phyloP scores from a whole-genome alignment of 176 grass and related monocot species.

The Oropetium thomaeum region DNA sequence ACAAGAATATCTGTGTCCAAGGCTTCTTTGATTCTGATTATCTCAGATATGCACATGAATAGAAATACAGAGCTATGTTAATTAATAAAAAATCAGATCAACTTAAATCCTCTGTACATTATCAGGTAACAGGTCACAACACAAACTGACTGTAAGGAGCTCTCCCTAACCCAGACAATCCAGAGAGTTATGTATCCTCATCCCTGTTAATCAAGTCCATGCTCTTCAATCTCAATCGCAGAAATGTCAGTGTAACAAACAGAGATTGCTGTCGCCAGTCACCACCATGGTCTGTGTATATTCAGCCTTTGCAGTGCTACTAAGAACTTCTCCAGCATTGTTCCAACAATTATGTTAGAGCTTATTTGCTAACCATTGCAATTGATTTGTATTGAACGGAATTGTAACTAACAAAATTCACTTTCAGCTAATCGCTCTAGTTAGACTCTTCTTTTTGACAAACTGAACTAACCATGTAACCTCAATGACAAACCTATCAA shows the following conservation, averaged over 20 bases:
- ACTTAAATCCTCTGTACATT: no score
- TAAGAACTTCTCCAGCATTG: neutral
- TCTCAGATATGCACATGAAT: neutral
- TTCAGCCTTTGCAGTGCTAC: neutral
- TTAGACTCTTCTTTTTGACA: neutral
- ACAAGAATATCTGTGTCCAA: neutral
- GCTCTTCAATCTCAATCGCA: neutral
- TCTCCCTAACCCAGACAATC: neutral
- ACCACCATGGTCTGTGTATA: neutral
- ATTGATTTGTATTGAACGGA: neutral
- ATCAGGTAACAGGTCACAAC: no score
- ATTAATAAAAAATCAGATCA: no score
- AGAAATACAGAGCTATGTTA: no score
- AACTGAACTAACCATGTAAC: neutral
- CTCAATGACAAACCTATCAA: neutral
- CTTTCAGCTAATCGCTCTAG: neutral
- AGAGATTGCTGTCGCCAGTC: neutral
- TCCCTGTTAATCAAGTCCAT: no score
- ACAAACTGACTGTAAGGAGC: no score
- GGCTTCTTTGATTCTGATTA: neutral
- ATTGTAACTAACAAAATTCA: neutral
- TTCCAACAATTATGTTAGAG: neutral
- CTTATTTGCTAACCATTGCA: neutral
- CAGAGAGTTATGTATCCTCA: neutral
- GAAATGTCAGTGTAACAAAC: neutral